phyloP scores from a whole-genome alignment of 805 yeast species.

The Citeromyces matritensis region DNA sequence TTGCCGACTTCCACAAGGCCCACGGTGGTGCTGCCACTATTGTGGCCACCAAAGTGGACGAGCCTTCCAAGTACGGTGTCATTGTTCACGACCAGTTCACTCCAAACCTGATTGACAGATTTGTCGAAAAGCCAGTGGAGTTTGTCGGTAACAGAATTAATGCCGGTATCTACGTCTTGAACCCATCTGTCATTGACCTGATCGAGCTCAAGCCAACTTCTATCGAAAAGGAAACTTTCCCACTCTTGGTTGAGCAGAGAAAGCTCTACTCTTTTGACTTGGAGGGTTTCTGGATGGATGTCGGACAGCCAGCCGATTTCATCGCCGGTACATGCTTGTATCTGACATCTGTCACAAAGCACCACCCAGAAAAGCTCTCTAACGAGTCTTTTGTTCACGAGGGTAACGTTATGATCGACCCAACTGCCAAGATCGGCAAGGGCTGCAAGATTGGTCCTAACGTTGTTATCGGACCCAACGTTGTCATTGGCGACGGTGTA shows the following conservation, averaged over 20 bases:
- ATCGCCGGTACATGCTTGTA: slow-evolving; percentile 89
- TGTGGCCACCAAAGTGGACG: slow-evolving; percentile 98
- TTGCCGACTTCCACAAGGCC: slow-evolving; percentile 81
- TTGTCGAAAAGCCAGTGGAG: slow-evolving; percentile 98
- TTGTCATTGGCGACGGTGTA: slow-evolving; percentile 93
- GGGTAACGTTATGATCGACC: slow-evolving; percentile 89
- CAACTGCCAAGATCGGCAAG: slow-evolving; percentile 86
- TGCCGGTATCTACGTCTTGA: slow-evolving; percentile 96
- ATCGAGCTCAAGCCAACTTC: slow-evolving; percentile 98
- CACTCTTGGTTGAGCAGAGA: slow-evolving; percentile 78
- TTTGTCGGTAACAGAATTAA: slow-evolving; percentile 99
- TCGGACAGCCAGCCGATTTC: slow-evolving; percentile 99
- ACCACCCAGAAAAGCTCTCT: slow-evolving; percentile 54
- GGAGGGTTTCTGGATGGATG: slow-evolving; percentile 99
- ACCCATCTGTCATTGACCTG: slow-evolving; percentile 93
- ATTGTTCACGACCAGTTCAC: slow-evolving; percentile 94
- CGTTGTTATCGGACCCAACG: slow-evolving; percentile 95
- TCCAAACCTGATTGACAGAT: slow-evolving; percentile 92
- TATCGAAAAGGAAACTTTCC: slow-evolving; percentile 99
- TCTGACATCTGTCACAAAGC: slow-evolving; percentile 76
- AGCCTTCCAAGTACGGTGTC: slow-evolving; percentile 99
- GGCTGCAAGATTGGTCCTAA: slow-evolving; percentile 96
- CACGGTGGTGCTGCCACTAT: slow-evolving; percentile 98
- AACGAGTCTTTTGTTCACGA: slow-evolving; percentile 65
- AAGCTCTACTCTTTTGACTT: slow-evolving; percentile 88